Percentiles rank a stretch among this genome's conserved stretches.
Evolutionary conservation across 768 basidiomycete species (phyloP).

Genomic region (Cyclocybe aegerita): DNA sequence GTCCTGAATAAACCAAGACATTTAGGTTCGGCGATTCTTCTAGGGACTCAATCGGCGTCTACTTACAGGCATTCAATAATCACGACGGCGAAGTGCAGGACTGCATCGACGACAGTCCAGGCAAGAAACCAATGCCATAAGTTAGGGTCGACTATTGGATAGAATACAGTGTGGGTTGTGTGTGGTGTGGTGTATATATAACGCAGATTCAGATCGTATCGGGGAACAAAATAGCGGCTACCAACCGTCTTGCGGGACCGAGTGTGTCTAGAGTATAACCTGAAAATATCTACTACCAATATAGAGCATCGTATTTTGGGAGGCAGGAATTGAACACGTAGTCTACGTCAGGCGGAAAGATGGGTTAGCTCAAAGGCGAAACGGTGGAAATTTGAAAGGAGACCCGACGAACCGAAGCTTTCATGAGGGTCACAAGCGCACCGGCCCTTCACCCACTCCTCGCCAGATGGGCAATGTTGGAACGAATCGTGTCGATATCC

Average conservation of each 20-base stretch:
- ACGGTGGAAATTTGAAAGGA: neutral
- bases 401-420: slow-evolving; percentile 59
- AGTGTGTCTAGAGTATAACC: neutral
- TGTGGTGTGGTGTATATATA: too few relatives aligned
- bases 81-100: too few relatives aligned
- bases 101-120: too few relatives aligned
- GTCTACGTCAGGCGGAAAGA: slow-evolving; percentile 26
- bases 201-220: too few relatives aligned
- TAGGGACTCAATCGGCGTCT: too few relatives aligned
- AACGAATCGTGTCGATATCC: slow-evolving; percentile 83
- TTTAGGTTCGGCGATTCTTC: too few relatives aligned
- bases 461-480: slow-evolving; percentile 69
- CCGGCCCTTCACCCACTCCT: slow-evolving; percentile 53
- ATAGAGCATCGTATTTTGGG: slow-evolving; percentile 36
- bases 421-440: slow-evolving; percentile 74
- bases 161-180: too few relatives aligned
- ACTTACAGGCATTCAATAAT: too few relatives aligned
- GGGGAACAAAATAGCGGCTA: too few relatives aligned
- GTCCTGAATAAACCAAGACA: too few relatives aligned
- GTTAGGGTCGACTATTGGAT: too few relatives aligned
- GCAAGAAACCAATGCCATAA: too few relatives aligned
- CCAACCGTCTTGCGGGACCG: neutral
- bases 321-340: slow-evolving; percentile 42
- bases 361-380: neutral
- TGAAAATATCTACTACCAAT: slow-evolving; percentile 11